Evolutionary conservation across 768 basidiomycete species (phyloP).

Genomic region (Leccinum truebloodii): DNA sequence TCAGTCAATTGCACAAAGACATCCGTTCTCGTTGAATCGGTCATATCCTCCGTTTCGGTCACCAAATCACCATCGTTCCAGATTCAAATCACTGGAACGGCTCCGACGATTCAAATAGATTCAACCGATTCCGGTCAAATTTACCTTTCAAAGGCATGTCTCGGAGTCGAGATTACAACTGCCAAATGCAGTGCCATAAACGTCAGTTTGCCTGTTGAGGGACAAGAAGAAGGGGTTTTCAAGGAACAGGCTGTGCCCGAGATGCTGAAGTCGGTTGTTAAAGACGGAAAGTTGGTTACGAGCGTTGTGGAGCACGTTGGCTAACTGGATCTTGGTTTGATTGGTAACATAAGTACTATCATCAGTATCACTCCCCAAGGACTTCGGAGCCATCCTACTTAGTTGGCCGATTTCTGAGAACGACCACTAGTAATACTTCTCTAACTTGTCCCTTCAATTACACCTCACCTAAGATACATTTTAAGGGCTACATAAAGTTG

Average conservation of each 20-base stretch:
- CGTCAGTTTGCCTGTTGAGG: slow-evolving; percentile 80
- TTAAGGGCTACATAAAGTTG: no score
- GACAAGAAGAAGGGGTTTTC: slow-evolving; percentile 91
- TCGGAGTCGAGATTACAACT: slow-evolving; percentile 85
- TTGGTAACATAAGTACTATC: background rate
- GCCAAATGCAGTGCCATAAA: slow-evolving; percentile 95
- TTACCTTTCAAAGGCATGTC: slow-evolving; percentile 82
- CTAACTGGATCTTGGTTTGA: slow-evolving; percentile 27
- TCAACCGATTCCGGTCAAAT: slow-evolving; percentile 95
- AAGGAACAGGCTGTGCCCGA: slow-evolving; percentile 90
- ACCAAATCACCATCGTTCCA: slow-evolving; percentile 93
- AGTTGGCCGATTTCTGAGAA: no score
- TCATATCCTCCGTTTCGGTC: slow-evolving; percentile 87
- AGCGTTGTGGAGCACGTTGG: slow-evolving; percentile 85
- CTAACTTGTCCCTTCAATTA: no score
- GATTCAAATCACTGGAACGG: slow-evolving; percentile 85
- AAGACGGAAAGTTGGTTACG: slow-evolving; percentile 84
- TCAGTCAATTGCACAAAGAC: slow-evolving; percentile 88
- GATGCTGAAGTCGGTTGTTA: slow-evolving; percentile 87
- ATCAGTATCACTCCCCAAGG: no score
- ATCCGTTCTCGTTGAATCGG: slow-evolving; percentile 85
- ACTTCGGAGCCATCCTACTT: no score
- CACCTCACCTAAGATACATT: no score
- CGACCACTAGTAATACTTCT: no score
- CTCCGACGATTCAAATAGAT: slow-evolving; percentile 93